Percentiles rank a stretch among this genome's conserved stretches.
These are phyloP conservation scores for Podospora didyma DNA, from an alignment of 495 filamentous ascomycete species.

Conservation along the genomic window DNA sequence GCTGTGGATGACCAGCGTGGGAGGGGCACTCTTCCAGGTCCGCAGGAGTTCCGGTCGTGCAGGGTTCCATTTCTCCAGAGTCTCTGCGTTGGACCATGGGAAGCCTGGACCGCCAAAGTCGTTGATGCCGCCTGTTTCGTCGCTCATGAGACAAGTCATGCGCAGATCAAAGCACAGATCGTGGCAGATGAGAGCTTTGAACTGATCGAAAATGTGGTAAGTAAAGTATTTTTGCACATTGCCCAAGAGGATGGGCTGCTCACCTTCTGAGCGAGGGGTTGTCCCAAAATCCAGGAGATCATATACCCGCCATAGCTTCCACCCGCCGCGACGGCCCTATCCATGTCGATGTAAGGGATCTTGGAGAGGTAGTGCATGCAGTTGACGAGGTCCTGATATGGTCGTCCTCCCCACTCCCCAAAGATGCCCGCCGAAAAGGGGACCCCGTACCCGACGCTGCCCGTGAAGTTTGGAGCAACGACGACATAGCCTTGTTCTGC, in stretches of 20 bases:
- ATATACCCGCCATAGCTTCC: constrained; percentile 11
- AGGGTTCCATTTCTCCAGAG: neutral
- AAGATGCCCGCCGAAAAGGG: neutral
- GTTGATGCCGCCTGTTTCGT: neutral
- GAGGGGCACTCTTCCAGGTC: neutral
- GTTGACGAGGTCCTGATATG: constrained; percentile 26
- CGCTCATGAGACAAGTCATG: neutral
- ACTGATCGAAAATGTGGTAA: constrained; percentile 9
- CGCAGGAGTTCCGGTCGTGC: neutral
- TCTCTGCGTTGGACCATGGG: neutral
- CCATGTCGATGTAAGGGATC: constrained; percentile 22
- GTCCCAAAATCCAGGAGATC: constrained; percentile 26
- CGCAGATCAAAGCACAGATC: neutral
- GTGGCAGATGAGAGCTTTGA: constrained; percentile 24
- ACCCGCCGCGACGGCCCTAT: constrained; percentile 22
- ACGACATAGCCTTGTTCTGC: constrained; percentile 33
- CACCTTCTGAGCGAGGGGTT: constrained; percentile 22
- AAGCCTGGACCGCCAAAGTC: neutral
- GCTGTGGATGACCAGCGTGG: neutral
- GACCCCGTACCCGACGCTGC: constrained; percentile 2
- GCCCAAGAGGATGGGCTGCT: too few relatives aligned
- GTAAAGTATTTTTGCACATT: too few relatives aligned
- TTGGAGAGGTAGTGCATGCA: constrained; percentile 23
- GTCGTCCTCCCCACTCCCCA: constrained; percentile 10
- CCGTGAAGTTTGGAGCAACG: constrained; percentile 27